Percentiles rank a stretch among this genome's conserved stretches.
These are phyloP conservation scores for Russula abietina DNA, from an alignment of 768 basidiomycete genomes.

Conservation along the genomic window DNA sequence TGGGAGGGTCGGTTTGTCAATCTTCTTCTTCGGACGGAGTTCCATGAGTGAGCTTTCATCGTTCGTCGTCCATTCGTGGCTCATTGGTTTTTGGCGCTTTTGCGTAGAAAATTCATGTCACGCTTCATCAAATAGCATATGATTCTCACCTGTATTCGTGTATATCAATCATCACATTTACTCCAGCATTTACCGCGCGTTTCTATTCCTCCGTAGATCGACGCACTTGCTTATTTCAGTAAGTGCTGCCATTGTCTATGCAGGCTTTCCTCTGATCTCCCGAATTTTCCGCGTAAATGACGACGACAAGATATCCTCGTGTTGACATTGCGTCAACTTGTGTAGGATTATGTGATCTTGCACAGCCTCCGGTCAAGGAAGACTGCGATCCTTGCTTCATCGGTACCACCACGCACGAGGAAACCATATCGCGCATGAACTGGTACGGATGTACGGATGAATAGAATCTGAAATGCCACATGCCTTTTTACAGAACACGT, in stretches of 20 bases:
- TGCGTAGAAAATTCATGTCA: too few relatives aligned
- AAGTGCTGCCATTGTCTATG: not conserved
- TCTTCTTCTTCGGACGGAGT: conserved; percentile 88
- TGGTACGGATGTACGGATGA: not conserved
- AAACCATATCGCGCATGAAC: not conserved
- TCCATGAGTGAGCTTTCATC: conserved; percentile 87
- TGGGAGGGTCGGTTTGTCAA: conserved; percentile 81
- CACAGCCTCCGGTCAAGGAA: not conserved
- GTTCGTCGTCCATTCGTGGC: too few relatives aligned
- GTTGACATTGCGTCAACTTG: not conserved
- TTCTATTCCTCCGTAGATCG: not conserved
- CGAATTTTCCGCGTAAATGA: not conserved
- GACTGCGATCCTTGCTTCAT: too few relatives aligned
- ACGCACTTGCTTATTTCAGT: not conserved
- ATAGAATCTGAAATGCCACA: not conserved
- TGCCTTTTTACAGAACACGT: not conserved
- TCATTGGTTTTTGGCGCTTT: too few relatives aligned
- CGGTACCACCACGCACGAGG: too few relatives aligned
- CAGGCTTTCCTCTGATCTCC: too few relatives aligned
- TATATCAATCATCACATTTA: not conserved
- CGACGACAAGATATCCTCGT: not conserved
- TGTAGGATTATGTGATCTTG: not conserved
- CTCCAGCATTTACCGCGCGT: too few relatives aligned
- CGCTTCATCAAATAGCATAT: conserved; percentile 70
- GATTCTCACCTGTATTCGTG: not conserved